Conservation (phyloP, 2,329 filamentous ascomycete genomes). For the Cercospora berteroae region DNA sequence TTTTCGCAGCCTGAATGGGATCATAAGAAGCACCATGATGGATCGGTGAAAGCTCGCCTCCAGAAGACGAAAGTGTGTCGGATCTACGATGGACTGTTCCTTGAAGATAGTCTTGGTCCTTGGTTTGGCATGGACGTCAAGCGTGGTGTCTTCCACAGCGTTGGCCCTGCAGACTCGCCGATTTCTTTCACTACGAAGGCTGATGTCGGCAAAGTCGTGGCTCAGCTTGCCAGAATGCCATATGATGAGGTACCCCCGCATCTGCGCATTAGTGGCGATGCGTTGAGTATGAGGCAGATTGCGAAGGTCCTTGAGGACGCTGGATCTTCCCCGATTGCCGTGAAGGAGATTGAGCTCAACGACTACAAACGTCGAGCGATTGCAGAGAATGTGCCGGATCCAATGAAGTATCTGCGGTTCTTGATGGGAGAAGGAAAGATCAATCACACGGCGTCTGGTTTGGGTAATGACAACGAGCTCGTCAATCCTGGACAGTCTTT, state of each 20-base stretch:
- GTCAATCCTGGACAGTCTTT: background rate
- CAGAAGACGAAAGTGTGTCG: background rate
- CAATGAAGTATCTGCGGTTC: background rate
- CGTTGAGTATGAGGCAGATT: background rate
- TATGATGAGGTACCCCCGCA: background rate
- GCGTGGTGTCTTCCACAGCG: background rate
- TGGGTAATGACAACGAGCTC: background rate
- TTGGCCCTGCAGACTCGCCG: background rate
- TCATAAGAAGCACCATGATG: background rate
- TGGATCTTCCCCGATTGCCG: background rate
- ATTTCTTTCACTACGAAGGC: background rate
- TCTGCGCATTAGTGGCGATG: background rate
- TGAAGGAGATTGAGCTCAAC: background rate
- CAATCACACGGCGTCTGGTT: background rate
- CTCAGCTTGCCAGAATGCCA: background rate
- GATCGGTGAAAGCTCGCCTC: background rate
- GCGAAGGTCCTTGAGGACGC: background rate
- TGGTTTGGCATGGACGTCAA: background rate
- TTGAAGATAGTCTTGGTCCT: background rate
- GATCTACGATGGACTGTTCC: background rate
- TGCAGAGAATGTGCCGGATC: background rate
- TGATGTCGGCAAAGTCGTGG: background rate
- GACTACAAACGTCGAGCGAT: background rate
- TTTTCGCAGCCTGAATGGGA: background rate
- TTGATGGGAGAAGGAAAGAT: background rate